Evolutionary conservation across 768 basidiomycete species (phyloP).

Genomic region (Lactarius psammicola): DNA sequence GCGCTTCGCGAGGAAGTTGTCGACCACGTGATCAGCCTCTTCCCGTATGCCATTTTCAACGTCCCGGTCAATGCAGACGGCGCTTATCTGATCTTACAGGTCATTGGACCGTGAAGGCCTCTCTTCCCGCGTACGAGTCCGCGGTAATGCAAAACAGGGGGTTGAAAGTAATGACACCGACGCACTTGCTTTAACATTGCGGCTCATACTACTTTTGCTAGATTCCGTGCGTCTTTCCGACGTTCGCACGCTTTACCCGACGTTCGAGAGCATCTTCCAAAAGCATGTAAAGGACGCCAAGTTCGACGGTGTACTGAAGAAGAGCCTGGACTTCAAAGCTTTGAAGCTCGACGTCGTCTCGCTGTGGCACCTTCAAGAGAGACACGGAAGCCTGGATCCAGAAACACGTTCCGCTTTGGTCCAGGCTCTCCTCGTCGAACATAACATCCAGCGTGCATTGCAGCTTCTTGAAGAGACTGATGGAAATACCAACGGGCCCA

Average conservation of each 20-base stretch:
- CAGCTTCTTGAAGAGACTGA: neutral
- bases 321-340: neutral
- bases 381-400: neutral
- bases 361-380: neutral
- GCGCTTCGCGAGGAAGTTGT: conserved; percentile 3
- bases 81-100: neutral
- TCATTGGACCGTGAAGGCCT: conserved; percentile 6
- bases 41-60: neutral
- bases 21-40: neutral
- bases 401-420: neutral
- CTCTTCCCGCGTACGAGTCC: too few species aligned
- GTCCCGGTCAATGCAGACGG: neutral
- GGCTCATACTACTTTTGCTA: neutral
- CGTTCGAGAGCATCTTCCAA: neutral
- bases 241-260: neutral
- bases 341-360: conserved; percentile 5
- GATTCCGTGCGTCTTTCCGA: neutral
- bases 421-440: conserved; percentile 2
- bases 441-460: neutral
- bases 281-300: neutral
- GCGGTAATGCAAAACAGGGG: neutral
- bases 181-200: neutral
- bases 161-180: neutral
- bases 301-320: neutral
- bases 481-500: neutral